phyloP scores from a whole-genome alignment of 2,329 filamentous ascomycete genomes.

The Dactylellina parvicollis region DNA sequence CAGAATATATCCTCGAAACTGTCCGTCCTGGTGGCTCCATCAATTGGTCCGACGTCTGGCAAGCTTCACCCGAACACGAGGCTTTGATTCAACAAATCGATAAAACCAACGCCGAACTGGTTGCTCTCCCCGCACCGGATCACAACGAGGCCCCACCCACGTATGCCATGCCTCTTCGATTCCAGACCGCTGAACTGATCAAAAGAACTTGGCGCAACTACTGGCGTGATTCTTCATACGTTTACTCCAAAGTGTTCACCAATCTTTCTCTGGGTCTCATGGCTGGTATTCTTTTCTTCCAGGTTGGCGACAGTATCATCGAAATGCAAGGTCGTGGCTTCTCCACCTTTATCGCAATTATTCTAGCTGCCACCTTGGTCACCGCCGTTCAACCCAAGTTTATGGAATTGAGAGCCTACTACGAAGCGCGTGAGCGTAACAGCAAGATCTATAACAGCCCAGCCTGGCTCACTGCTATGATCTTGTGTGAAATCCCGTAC shows the following conservation, averaged over 20 bases:
- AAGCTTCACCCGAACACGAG: constrained; percentile 70
- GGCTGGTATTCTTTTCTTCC: constrained; percentile 67
- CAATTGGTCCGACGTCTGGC: constrained; percentile 81
- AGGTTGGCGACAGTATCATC: constrained; percentile 71
- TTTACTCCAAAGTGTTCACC: constrained; percentile 78
- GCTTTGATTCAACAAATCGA: constrained; percentile 73
- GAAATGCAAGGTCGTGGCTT: constrained; percentile 84
- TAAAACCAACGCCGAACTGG: constrained; percentile 69
- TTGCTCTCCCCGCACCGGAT: constrained; percentile 60
- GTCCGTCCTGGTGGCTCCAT: constrained; percentile 59
- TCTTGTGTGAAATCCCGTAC: constrained; percentile 77
- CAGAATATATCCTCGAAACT: constrained; percentile 65
- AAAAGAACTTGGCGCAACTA: constrained; percentile 77
- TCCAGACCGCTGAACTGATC: constrained; percentile 74
- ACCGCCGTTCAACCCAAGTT: constrained; percentile 82
- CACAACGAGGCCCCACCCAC: constrained; percentile 65
- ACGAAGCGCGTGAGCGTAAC: constrained; percentile 77
- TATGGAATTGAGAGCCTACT: constrained; percentile 76
- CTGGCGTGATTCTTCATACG: constrained; percentile 79
- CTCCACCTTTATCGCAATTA: constrained; percentile 72
- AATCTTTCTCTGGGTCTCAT: constrained; percentile 57
- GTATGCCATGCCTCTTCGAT: constrained; percentile 72
- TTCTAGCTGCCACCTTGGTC: constrained; percentile 76
- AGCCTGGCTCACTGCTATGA: constrained; percentile 77
- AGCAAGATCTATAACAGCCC: constrained; percentile 80